phyloP scores from a whole-genome alignment of 805 yeast genomes.

The Clavispora vitiphila region DNA sequence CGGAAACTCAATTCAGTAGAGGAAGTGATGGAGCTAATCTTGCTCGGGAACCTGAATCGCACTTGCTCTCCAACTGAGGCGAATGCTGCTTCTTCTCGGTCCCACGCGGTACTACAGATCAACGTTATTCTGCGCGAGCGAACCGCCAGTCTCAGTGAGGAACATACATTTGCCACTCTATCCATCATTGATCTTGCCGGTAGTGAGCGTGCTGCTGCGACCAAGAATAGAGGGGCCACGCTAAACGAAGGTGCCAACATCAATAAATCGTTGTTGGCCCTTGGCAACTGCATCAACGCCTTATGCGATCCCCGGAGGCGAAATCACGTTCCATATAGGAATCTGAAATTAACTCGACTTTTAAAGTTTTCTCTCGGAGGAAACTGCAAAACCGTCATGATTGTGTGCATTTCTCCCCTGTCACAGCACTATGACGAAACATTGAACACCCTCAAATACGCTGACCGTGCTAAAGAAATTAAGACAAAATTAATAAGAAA shows the following conservation, averaged over 20 bases:
- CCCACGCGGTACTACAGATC: conserved; percentile 89
- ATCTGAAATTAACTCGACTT: conserved; percentile 82
- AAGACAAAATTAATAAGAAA: conserved; percentile 75
- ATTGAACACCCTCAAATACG: conserved; percentile 83
- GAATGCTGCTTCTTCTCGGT: conserved; percentile 82
- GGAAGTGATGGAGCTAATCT: conserved; percentile 74
- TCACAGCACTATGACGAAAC: conserved; percentile 90
- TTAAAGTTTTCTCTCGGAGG: conserved; percentile 90
- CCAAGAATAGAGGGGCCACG: conserved; percentile 76
- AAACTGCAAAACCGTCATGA: conserved; percentile 92
- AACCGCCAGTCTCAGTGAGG: conserved; percentile 58
- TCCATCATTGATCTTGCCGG: conserved; percentile 93
- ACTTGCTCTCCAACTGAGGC: conserved; percentile 89
- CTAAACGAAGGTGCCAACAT: conserved; percentile 91
- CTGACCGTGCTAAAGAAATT: conserved; percentile 86
- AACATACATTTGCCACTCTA: conserved; percentile 72
- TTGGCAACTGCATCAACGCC: conserved; percentile 93
- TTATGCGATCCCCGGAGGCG: conserved; percentile 65
- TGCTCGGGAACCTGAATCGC: conserved; percentile 67
- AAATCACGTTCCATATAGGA: conserved; percentile 84
- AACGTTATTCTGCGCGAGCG: conserved; percentile 58
- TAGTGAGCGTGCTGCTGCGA: conserved; percentile 88
- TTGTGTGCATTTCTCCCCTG: conserved; percentile 88
- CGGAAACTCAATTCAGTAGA: conserved; percentile 59
- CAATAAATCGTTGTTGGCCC: conserved; percentile 78